phyloP scores from a whole-genome alignment of 1,139 yeast genomes.

The Saccharomyces hybrid region DNA sequence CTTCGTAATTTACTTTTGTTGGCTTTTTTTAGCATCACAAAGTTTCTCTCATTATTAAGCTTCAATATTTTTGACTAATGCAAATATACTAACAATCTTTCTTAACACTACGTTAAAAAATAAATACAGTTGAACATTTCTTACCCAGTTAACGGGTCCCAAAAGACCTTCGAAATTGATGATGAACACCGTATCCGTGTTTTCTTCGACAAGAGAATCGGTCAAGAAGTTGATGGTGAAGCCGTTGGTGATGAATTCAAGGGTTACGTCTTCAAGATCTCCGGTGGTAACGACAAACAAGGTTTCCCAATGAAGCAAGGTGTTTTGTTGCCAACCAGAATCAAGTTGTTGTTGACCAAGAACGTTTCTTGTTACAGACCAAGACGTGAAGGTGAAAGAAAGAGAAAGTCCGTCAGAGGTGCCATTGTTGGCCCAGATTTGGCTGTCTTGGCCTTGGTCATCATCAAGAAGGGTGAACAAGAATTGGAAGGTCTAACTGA shows the following conservation, averaged over 20 bases:
- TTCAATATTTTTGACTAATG: background rate
- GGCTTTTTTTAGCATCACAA: background rate
- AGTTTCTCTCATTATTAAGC: background rate
- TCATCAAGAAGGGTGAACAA: constrained; percentile 94
- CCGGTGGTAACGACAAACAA: constrained; percentile 99
- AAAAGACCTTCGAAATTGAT: constrained; percentile 93
- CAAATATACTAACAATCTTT: constrained; percentile 10
- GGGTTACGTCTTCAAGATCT: constrained; percentile 96
- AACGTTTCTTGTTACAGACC: constrained; percentile 99
- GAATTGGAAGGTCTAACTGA: constrained; percentile 97
- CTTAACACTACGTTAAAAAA: constrained; percentile 3
- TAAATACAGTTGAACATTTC: constrained; percentile 85
- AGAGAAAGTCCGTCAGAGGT: constrained; percentile 99
- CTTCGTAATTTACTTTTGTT: background rate
- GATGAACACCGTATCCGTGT: constrained; percentile 98
- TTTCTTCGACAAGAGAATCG: constrained; percentile 99
- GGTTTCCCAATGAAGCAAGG: constrained; percentile 99
- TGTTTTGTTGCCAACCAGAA: constrained; percentile 99
- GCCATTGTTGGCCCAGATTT: constrained; percentile 97
- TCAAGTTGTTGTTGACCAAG: constrained; percentile 85
- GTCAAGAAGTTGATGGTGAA: constrained; percentile 99
- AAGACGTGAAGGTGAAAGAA: constrained; percentile 99
- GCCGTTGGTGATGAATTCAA: constrained; percentile 97
- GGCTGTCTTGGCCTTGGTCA: constrained; percentile 86
- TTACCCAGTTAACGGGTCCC: constrained; percentile 99